Evolutionary conservation across 306 rosid genomes (phyloP), one percentile per base, ranked within the genome.

Genomic region (Cicer cuneatum): DNA sequence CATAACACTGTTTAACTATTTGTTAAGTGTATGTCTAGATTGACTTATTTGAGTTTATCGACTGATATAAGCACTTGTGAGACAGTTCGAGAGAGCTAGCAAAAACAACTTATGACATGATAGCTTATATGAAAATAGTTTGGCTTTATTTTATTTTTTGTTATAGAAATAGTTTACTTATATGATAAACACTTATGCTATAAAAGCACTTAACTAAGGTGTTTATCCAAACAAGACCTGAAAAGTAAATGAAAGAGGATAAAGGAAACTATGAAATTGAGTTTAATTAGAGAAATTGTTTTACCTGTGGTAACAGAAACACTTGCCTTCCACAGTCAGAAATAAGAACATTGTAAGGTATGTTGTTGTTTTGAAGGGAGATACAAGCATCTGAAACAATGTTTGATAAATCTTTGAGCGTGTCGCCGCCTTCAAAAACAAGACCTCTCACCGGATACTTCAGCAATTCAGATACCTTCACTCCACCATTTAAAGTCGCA

Each of bases 241-340:
- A 5, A 16, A 15, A 63, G 14, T 37, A 42, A 47, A 35, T 9
- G 33, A 14, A 60, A 58, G 14, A 7, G 10, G 8, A 10, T 57
- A 33, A 5, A 2, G 58, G 5, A 37, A 37, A 49, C 37, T 45
- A 10, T 35, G 10, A 42, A 38, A 59, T 37, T 24, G 4, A 48
- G 6, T 49, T 38, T 18, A 7, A 52, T 66, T 63, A 12, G 6
- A 41, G 61, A 49, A 49, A 39, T 42, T 59, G 48, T 14, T 70
- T 40, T 90, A 89, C 98, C 98, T 93, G 98, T 73, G 98, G 98
- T n/a, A 93, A 41, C 67, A 93, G 85, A 75, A 89, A 93, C 79
- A 89, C 83, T 62, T 90, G 83, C 70, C 75, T 88, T 74, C 98
- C 98, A 74, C 82, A 84, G 73, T 89, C 98, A 33, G 98, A 74